Evolutionary conservation across 2,329 filamentous ascomycete species (phyloP).

Genomic region (Alternaria viburni): DNA sequence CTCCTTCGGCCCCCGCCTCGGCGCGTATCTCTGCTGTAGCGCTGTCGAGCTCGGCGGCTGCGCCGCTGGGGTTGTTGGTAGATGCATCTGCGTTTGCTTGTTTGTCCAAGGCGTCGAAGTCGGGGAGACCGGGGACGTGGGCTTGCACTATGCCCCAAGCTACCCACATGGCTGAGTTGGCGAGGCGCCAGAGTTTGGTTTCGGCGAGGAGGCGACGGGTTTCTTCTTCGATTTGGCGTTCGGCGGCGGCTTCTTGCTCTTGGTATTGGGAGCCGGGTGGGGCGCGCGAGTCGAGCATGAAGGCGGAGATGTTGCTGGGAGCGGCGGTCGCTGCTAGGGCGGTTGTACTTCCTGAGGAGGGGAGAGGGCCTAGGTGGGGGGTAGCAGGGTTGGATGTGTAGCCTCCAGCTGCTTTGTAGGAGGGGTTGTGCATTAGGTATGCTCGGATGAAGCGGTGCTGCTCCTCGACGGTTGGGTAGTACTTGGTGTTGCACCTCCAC

Average conservation of each 20-base stretch:
- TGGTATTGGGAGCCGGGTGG: conserved; percentile 43
- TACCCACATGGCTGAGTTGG: conserved; percentile 89
- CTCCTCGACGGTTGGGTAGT: conserved; percentile 80
- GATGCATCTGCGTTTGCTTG: conserved; percentile 4
- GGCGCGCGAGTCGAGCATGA: conserved; percentile 74
- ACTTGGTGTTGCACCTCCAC: conserved; percentile 69
- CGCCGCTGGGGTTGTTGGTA: conserved; percentile 7
- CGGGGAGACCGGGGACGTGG: conserved; percentile 76
- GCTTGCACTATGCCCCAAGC: conserved; percentile 98
- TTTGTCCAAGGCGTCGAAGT: conserved; percentile 45
- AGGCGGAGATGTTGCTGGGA: conserved; percentile 59
- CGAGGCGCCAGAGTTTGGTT: conserved; percentile 81
- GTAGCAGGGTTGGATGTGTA: conserved; percentile 56
- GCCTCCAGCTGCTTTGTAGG: conserved; percentile 64
- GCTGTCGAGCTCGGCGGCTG: conserved; percentile 36
- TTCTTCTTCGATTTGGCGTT: conserved; percentile 67
- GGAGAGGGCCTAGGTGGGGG: conserved; percentile 36
- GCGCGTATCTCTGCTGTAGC: conserved; percentile 29
- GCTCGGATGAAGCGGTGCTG: conserved; percentile 84
- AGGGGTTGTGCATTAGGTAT: conserved; percentile 82
- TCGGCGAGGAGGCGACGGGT: conserved; percentile 77
- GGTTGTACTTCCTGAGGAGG: conserved; percentile 41
- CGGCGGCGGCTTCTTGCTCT: conserved; percentile 59
- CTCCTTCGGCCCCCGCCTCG: conserved; percentile 22
- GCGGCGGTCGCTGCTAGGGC: conserved; percentile 41